phyloP scores from a whole-genome alignment of 176 grass and related monocot species.

The Raddia guianensis region DNA sequence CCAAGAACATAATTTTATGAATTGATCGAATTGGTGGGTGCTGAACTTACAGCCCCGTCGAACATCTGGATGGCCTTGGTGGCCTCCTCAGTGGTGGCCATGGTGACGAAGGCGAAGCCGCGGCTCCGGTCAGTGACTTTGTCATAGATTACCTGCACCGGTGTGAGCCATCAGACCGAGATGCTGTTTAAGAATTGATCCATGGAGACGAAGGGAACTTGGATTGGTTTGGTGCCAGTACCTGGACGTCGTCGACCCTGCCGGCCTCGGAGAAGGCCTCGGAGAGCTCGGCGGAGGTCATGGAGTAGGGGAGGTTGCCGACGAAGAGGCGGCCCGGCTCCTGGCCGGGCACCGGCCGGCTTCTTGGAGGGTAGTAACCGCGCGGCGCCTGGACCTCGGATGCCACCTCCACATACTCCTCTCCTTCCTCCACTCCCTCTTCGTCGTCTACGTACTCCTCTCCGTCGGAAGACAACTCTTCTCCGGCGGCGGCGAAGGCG shows the following conservation, averaged over 20 bases:
- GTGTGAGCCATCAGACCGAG: neutral
- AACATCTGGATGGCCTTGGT: constrained; percentile 82
- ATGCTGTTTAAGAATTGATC: neutral
- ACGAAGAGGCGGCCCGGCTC: constrained; percentile 80
- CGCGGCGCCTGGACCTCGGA: constrained; percentile 5
- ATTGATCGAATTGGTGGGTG: constrained; percentile 5
- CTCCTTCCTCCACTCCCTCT: constrained; percentile 24
- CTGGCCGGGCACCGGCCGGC: constrained; percentile 47
- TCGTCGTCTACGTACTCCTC: constrained; percentile 14
- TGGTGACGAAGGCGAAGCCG: constrained; percentile 92
- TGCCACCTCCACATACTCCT: constrained; percentile 22
- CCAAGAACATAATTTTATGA: constrained; percentile 11
- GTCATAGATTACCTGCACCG: constrained; percentile 74
- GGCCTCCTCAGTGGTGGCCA: constrained; percentile 69
- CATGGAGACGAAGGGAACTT: constrained; percentile 1
- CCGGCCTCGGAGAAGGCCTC: constrained; percentile 77
- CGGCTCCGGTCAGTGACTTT: constrained; percentile 80
- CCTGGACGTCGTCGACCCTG: constrained; percentile 68
- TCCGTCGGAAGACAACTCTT: constrained; percentile 39
- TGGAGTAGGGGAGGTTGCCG: constrained; percentile 77
- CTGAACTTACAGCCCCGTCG: constrained; percentile 69
- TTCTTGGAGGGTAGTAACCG: constrained; percentile 26
- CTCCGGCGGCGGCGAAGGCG: constrained; percentile 3
- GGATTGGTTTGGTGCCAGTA: constrained; percentile 8
- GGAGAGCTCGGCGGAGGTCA: constrained; percentile 61